phyloP scores from a whole-genome alignment of 2,329 filamentous ascomycete genomes.

The Cladosporium halotolerans region DNA sequence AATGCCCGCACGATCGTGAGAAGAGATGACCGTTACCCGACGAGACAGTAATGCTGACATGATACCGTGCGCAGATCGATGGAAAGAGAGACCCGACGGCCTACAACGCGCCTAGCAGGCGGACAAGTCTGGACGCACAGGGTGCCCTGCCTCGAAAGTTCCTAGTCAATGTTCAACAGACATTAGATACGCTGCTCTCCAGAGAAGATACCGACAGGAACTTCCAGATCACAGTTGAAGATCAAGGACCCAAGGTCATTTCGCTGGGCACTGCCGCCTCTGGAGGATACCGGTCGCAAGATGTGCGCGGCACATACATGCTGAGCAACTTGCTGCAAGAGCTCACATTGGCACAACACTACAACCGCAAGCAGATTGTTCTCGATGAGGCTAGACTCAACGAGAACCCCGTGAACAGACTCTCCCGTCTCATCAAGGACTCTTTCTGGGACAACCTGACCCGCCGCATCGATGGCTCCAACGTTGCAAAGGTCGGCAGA shows the following conservation, averaged over 20 bases:
- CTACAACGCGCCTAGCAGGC: conserved; percentile 54
- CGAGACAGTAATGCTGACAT: not conserved
- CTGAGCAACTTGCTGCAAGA: conserved; percentile 94
- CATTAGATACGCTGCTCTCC: conserved; percentile 68
- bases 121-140: conserved; percentile 58
- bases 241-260: conserved; percentile 86
- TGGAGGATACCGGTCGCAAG: conserved; percentile 78
- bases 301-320: conserved; percentile 94
- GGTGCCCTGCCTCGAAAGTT: conserved; percentile 68
- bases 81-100: conserved; percentile 11
- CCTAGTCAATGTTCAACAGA: conserved; percentile 78
- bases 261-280: conserved; percentile 79
- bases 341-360: conserved; percentile 84
- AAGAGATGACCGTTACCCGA: conserved; percentile 5
- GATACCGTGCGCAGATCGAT: conserved; percentile 12
- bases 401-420: conserved; percentile 86
- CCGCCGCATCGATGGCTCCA: conserved; percentile 79
- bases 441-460: conserved; percentile 93
- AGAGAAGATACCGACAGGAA: conserved; percentile 93
- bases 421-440: conserved; percentile 78
- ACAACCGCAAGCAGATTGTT: conserved; percentile 80
- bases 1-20: conserved; percentile 7
- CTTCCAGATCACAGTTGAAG: conserved; percentile 96
- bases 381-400: conserved; percentile 86
- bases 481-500: conserved; percentile 75